phyloP scores from a whole-genome alignment of 441 rosid species.

The Adansonia grandidieri region DNA sequence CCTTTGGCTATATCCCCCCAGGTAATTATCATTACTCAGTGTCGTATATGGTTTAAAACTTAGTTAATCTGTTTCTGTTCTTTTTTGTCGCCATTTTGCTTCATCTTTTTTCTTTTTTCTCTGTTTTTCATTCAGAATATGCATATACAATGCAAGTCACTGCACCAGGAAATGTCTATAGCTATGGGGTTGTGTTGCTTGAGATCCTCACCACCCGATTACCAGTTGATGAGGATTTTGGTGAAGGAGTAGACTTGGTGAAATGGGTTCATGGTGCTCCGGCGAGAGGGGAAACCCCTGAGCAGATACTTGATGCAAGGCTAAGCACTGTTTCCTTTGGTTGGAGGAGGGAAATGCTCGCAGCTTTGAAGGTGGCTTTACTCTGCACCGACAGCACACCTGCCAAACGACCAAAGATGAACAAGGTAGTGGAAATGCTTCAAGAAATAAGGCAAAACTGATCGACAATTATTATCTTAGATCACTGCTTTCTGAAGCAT shows the following conservation, averaged over 20 bases:
- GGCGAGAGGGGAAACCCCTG: conserved; percentile 89
- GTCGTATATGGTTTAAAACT: background rate
- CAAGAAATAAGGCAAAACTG: conserved; percentile 73
- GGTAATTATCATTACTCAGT: conserved; percentile 48
- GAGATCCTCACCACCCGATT: conserved; percentile 86
- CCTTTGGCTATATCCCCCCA: conserved; percentile 97
- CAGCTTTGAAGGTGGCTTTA: conserved; percentile 87
- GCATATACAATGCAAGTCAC: conserved; percentile 99
- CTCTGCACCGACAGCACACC: conserved; percentile 93
- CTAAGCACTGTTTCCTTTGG: conserved; percentile 92
- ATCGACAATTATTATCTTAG: conserved; percentile 14
- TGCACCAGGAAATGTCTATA: conserved; percentile 96
- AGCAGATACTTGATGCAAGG: conserved; percentile 90
- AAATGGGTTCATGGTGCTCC: conserved; percentile 99
- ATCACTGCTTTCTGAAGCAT: conserved; percentile 4
- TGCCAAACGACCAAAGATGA: conserved; percentile 96
- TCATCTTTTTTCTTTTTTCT: background rate
- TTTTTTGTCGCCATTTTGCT: background rate
- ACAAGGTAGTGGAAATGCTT: conserved; percentile 93
- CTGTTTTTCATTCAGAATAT: conserved; percentile 57
- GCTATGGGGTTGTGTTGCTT: conserved; percentile 90
- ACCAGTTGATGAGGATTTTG: conserved; percentile 90
- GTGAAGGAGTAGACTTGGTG: conserved; percentile 94
- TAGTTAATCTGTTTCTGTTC: background rate
- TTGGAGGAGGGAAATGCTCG: conserved; percentile 98